phyloP scores from a whole-genome alignment of 768 basidiomycete species.

The Russula compacta region DNA sequence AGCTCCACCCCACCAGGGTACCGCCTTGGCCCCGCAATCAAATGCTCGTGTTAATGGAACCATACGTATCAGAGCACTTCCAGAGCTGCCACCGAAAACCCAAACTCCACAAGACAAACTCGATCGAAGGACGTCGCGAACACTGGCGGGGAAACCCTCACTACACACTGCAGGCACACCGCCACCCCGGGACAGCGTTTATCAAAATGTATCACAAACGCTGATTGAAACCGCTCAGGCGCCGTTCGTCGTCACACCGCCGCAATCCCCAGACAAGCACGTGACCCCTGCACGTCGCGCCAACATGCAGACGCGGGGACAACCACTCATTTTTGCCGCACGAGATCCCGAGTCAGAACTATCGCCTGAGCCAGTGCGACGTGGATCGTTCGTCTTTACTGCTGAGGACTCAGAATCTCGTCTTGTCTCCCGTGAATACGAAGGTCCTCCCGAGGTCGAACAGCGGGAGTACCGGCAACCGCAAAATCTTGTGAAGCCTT shows the following conservation, averaged over 20 bases:
- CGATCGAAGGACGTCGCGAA: background rate
- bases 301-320: background rate
- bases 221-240: background rate
- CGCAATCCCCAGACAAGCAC: conserved; percentile 4
- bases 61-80: background rate
- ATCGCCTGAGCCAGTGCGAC: background rate
- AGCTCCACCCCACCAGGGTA: background rate
- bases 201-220: background rate
- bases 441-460: background rate
- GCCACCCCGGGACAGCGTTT: background rate
- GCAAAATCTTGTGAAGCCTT: background rate
- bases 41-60: background rate
- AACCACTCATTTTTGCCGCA: background rate
- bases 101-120: background rate
- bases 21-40: background rate
- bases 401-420: background rate
- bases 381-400: background rate
- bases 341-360: background rate
- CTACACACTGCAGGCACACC: background rate
- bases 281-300: background rate
- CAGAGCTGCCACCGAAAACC: background rate
- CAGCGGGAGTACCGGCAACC: background rate
- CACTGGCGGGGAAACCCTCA: background rate
- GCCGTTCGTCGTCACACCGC: conserved; percentile 3
- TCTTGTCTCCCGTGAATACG: background rate